Evolutionary conservation across 2,329 filamentous ascomycete species (phyloP), one percentile per base, ranked within the genome.

Genomic region (Calonectria honghensis): DNA sequence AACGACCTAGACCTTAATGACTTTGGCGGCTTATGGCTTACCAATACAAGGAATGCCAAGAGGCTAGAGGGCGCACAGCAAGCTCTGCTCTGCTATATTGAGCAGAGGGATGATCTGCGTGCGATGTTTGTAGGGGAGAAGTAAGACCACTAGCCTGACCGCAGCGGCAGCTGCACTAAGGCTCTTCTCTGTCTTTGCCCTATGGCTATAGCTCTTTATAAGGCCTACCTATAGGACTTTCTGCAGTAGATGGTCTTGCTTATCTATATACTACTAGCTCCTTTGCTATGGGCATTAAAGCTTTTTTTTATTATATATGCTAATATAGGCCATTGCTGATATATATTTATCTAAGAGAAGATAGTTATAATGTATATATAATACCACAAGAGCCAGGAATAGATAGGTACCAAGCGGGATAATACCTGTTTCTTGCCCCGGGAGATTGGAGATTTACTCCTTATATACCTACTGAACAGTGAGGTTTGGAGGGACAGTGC

Each of bases 351-450:
- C 6, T 64, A 45, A n/a, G 14, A 64, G 35, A 64, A 64, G n/a
- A 37, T 41, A 20, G 18, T 64, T 13, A 64, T 64, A 45, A 4
- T 64, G 1, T 64, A 64, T 51, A 52, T 61, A 35, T 59, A 61
- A 35, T 72, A 74, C 37, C 32, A 74, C 41, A 74, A 74, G 45
- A 65, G 32, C 50, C 27, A 68, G 39, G 45, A 75, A 35, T 50
- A 68, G 39, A 37, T 35, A 18, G 31, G 41, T 45, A 52, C 20
- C 16, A 29, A 75, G 16, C 50, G 13, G 24, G 39, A 75, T 32
- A 75, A 72, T 52, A 75, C 72, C 27, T 51, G 41, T 16, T 75
- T 75, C 32, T 29, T 75, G 24, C 64, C 48, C 18, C 24, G 31
- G 5, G 13, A n/a, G 5, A 70, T 75, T 50, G 45, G 24, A 6